Conservation (phyloP, 139 green algal genomes). For the Cymbomonas tetramitiformis region DNA sequence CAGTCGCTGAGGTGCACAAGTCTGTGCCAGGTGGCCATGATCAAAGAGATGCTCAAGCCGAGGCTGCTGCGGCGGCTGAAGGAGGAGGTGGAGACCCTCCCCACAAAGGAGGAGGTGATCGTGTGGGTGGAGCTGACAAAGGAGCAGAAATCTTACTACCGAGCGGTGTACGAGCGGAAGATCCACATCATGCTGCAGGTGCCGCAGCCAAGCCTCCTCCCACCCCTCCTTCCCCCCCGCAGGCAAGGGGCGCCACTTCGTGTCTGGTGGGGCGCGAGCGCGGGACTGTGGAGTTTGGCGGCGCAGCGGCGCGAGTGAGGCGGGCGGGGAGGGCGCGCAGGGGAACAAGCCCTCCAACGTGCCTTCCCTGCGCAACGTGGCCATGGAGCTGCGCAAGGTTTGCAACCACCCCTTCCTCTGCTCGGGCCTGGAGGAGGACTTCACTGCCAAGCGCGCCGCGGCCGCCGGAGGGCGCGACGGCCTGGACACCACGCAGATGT, state of each 20-base stretch:
- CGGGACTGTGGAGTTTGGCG: too few relatives aligned
- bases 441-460: constrained; percentile 17
- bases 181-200: constrained; percentile 21
- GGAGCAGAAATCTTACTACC: constrained; percentile 64
- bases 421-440: constrained; percentile 66
- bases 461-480: constrained; percentile 4
- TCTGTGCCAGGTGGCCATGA: constrained; percentile 17
- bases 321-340: too few relatives aligned
- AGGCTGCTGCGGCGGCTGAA: constrained; percentile 88
- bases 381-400: constrained; percentile 90
- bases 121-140: constrained; percentile 71
- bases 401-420: constrained; percentile 87
- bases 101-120: constrained; percentile 82
- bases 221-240: too few relatives aligned
- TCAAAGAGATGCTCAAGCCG: constrained; percentile 53
- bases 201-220: constrained; percentile 12
- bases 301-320: constrained; percentile 13
- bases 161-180: constrained; percentile 19
- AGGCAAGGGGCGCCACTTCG: constrained; percentile 36
- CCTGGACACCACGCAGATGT: constrained; percentile 16
- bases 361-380: constrained; percentile 63
- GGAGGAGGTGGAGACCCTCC: constrained; percentile 88
- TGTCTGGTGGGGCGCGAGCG: too few relatives aligned
- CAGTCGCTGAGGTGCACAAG: too few relatives aligned
- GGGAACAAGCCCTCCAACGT: constrained; percentile 39